A percentile compares a stretch with the other conserved stretches of the same genome.
These are phyloP conservation scores for Xylaria telfairii DNA, from an alignment of 495 filamentous ascomycete species.

Conservation along the genomic window DNA sequence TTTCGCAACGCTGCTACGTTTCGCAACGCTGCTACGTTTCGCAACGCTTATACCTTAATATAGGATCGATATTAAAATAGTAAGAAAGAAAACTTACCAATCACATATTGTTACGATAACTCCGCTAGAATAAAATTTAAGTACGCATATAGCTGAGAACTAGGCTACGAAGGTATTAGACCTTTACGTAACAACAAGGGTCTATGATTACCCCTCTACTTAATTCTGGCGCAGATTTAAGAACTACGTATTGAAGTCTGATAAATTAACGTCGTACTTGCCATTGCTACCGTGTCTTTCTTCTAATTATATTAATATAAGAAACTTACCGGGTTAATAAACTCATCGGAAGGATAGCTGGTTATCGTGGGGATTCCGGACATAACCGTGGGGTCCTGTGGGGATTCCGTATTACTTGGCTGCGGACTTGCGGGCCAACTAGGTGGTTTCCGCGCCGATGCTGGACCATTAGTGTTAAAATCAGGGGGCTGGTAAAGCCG, in stretches of 20 bases:
- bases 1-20: too few species aligned
- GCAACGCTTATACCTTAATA: neutral
- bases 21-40: neutral
- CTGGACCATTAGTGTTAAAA: neutral
- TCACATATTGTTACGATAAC: too few species aligned
- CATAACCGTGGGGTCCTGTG: neutral
- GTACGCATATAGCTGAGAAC: neutral
- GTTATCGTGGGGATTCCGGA: slow-evolving; percentile 4
- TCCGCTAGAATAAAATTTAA: neutral
- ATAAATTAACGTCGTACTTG: neutral
- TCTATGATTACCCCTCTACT: too few species aligned
- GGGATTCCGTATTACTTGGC: slow-evolving; percentile 6
- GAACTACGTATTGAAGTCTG: neutral
- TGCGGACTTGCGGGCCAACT: slow-evolving; percentile 4
- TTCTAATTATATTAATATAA: neutral
- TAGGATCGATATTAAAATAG: slow-evolving; percentile 1
- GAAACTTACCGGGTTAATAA: neutral
- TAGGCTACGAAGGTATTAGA: too few species aligned
- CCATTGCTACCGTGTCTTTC: neutral
- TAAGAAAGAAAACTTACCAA: neutral
- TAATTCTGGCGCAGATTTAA: too few species aligned
- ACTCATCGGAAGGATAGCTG: neutral
- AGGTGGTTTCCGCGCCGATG: neutral
- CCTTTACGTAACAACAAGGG: too few species aligned
- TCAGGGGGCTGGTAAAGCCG: too few species aligned